Evolutionary conservation across 208 protist genomes (phyloP).

Genomic region (Trypanosoma melophagium): DNA sequence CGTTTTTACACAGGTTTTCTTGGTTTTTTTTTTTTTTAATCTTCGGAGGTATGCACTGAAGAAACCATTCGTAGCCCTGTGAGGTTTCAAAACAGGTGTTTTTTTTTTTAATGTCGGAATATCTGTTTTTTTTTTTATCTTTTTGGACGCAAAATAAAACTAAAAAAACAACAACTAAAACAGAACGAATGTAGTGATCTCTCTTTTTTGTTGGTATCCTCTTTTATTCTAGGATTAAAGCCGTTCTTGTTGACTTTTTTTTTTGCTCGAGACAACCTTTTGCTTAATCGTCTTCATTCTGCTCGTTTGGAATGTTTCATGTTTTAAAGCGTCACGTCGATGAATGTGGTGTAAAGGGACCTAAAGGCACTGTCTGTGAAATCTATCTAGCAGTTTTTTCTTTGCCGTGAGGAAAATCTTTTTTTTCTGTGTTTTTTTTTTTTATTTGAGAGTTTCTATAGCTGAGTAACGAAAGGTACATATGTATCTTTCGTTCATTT

Average conservation of each 20-base stretch:
- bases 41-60: too few relatives aligned
- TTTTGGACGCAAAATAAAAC: neutral
- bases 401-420: too few relatives aligned
- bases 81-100: too few relatives aligned
- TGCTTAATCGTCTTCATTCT: neutral
- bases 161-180: too few relatives aligned
- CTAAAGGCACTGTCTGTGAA: too few relatives aligned
- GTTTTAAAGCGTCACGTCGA: neutral
- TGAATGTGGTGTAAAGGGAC: neutral
- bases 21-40: too few relatives aligned
- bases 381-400: too few relatives aligned
- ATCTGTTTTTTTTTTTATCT: neutral
- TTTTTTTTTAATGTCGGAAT: neutral
- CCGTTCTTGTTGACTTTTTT: neutral
- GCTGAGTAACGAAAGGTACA: neutral
- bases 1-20: too few relatives aligned
- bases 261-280: neutral
- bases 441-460: neutral
- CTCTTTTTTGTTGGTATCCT: neutral
- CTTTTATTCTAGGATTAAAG: neutral
- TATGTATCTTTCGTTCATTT: neutral
- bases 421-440: too few relatives aligned
- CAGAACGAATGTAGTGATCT: neutral
- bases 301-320: neutral
- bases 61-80: too few relatives aligned